Evolutionary conservation across 495 filamentous ascomycete genomes (phyloP).

Genomic region (Talaromyces liani): DNA sequence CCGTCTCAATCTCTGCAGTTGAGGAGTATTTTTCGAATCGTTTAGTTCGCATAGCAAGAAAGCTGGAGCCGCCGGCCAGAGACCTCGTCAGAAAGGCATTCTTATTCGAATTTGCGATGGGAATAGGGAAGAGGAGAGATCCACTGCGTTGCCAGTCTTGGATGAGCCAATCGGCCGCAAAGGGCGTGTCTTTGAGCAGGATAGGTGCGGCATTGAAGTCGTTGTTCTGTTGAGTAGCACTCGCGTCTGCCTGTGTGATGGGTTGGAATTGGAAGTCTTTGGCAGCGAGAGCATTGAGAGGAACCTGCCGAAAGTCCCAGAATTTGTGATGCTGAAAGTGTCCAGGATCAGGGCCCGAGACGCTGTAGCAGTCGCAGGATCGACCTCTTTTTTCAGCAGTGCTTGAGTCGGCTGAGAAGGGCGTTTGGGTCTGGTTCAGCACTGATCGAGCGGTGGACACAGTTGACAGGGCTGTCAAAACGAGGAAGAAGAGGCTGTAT

Average conservation of each 20-base stretch:
- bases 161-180: slow-evolving; percentile 47
- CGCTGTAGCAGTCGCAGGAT: slow-evolving; percentile 33
- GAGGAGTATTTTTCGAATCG: slow-evolving; percentile 50
- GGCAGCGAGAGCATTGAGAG: slow-evolving; percentile 11
- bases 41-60: slow-evolving; percentile 54
- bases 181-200: slow-evolving; percentile 27
- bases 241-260: slow-evolving; percentile 26
- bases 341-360: slow-evolving; percentile 29
- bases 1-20: slow-evolving; percentile 58
- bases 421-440: neutral
- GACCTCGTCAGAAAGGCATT: slow-evolving; percentile 55
- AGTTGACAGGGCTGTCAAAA: neutral
- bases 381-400: slow-evolving; percentile 8
- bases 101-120: slow-evolving; percentile 54
- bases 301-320: slow-evolving; percentile 55
- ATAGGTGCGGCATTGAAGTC: slow-evolving; percentile 10
- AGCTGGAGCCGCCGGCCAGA: slow-evolving; percentile 34
- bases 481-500: neutral
- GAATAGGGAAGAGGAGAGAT: slow-evolving; percentile 32
- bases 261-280: slow-evolving; percentile 21
- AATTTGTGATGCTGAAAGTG: slow-evolving; percentile 60
- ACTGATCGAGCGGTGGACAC: neutral
- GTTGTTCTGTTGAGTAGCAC: slow-evolving; percentile 12
- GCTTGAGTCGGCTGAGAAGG: neutral
- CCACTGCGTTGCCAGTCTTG: slow-evolving; percentile 50